Evolutionary conservation across 192 early-diverging fungal species (phyloP), one percentile per base, ranked within the genome.

Genomic region (Mortierella hygrophila): DNA sequence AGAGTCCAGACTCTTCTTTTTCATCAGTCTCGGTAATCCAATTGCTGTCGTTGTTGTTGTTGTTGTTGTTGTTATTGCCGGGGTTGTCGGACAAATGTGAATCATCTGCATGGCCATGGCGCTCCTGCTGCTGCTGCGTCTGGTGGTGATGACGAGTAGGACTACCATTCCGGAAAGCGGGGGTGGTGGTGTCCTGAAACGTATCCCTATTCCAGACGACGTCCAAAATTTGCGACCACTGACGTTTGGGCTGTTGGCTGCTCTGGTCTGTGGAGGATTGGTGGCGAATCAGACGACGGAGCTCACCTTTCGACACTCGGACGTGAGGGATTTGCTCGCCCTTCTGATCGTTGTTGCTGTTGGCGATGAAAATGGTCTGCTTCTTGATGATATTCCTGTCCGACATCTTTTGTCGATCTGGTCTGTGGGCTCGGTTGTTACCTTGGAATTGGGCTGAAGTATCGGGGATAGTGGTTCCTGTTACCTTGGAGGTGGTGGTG

Each of bases 141-240:
- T 78, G 77, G 2, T n/a, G 60, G 13, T 70, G 63, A 13, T 77
- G 29, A 68, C 65, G 65, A 11, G n/a, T 54, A 65, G 42, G 79
- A 41, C 38, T 73, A 75, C 4, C 37, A 57, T 54, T 57, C 63
- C 21, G 55, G 55, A 23, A 10, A 57, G n/a, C 16, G 52, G 52
- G 21, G 21, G 52, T 4, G 26, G 7, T 63, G 60, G 60, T 26
- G 60, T 65, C 60, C 29, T 65, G 60, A 65, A 65, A 65, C 60
- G 60, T 29, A 65, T 65, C 29, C 60, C 26, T 65, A 29, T 65
- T 65, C 60, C 60, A 65, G 60, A 65, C 32, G 60, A 65, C 29
- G 29, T 65, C 60, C 60, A 65, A 65, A 65, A 65, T 32, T 32
- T 65, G 60, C 60, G 60, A 65, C 60, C 60, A 35, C 29, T 65